These are phyloP conservation scores for Coprinopsis sp. DNA, from an alignment of 768 basidiomycete genomes.

Conservation along the genomic window DNA sequence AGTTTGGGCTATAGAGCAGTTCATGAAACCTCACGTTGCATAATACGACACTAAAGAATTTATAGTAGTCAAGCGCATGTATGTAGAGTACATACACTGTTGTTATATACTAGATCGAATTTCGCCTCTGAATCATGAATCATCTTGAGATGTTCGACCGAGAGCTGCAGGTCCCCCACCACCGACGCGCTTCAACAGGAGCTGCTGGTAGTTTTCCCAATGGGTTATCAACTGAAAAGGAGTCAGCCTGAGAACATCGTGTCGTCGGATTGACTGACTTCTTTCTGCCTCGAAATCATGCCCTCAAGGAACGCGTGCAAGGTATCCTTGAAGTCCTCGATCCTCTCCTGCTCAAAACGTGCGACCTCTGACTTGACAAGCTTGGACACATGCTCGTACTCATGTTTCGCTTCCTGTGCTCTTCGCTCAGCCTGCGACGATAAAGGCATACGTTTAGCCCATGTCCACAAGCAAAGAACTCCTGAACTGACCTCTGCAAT, in stretches of 20 bases:
- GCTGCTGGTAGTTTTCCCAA: too few species aligned
- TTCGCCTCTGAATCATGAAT: too few species aligned
- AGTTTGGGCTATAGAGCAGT: neutral
- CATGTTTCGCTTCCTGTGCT: conserved; percentile 75
- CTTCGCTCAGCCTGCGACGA: conserved; percentile 71
- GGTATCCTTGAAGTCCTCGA: conserved; percentile 87
- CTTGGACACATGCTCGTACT: conserved; percentile 86
- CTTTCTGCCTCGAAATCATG: conserved; percentile 81
- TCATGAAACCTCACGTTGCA: neutral
- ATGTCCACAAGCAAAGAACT: neutral
- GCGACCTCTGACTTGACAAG: conserved; percentile 86
- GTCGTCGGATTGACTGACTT: conserved; percentile 47
- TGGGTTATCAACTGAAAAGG: neutral
- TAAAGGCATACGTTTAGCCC: neutral
- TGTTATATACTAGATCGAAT: too few species aligned
- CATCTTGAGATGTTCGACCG: too few species aligned
- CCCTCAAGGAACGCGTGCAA: conserved; percentile 82
- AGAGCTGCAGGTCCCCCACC: too few species aligned
- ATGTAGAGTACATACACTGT: too few species aligned
- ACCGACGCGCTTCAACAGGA: too few species aligned
- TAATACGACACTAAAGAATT: neutral
- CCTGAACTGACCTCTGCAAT: conserved; percentile 78
- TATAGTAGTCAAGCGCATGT: too few species aligned
- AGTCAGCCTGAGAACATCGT: too few species aligned
- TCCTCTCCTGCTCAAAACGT: conserved; percentile 88